These are phyloP conservation scores for Kwoniella botswanensis DNA, from an alignment of 768 basidiomycete genomes.

Conservation along the genomic window DNA sequence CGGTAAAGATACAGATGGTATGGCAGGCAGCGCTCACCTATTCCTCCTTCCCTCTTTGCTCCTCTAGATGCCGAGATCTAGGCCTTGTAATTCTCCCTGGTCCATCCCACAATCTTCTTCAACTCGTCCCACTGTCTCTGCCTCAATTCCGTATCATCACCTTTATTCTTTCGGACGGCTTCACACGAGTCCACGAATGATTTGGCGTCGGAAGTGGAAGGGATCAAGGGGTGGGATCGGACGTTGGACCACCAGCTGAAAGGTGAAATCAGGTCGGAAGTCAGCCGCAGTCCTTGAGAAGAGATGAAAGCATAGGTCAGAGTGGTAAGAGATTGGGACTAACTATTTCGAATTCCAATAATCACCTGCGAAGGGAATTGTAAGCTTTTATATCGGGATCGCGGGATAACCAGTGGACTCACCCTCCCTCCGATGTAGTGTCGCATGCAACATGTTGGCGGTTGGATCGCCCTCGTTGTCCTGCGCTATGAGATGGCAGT, in stretches of 20 bases:
- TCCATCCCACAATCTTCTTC: constrained; percentile 49
- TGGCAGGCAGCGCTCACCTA: neutral
- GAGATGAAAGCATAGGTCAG: neutral
- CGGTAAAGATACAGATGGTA: constrained; percentile 1
- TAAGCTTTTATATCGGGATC: neutral
- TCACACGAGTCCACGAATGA: constrained; percentile 54
- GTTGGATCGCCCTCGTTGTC: constrained; percentile 54
- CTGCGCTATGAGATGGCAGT: constrained; percentile 50
- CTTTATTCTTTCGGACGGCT: constrained; percentile 16
- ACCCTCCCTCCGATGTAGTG: constrained; percentile 54
- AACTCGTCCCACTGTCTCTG: constrained; percentile 53
- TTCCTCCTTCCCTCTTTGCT: neutral
- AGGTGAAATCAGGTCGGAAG: neutral
- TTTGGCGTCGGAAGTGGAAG: constrained; percentile 36
- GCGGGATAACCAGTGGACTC: constrained; percentile 12
- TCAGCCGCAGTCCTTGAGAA: no score
- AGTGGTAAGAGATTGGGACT: constrained; percentile 17
- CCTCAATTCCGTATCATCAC: constrained; percentile 33
- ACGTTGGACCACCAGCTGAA: constrained; percentile 52
- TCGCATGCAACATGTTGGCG: constrained; percentile 54
- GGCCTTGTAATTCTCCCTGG: constrained; percentile 43
- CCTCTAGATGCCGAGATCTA: neutral
- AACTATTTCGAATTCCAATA: constrained; percentile 58
- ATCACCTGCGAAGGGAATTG: constrained; percentile 35
- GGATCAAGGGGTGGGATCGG: constrained; percentile 41